Evolutionary conservation across 495 filamentous ascomycete genomes (phyloP).

Genomic region (Gamarada debralockiae): DNA sequence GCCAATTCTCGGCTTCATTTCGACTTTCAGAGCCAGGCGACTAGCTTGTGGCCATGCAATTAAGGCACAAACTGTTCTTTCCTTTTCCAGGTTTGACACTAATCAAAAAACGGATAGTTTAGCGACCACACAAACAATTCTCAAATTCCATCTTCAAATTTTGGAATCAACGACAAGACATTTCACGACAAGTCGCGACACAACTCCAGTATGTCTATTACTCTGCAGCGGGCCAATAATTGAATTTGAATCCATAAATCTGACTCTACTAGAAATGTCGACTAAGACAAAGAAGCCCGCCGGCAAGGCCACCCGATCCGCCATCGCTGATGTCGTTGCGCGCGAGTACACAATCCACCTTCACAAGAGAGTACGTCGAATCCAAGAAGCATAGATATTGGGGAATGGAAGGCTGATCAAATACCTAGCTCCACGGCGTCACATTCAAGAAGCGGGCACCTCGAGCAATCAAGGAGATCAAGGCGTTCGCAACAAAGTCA

Average conservation of each 20-base stretch:
- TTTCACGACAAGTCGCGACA: conserved; percentile 24
- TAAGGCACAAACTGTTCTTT: conserved; percentile 1
- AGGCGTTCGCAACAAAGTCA: conserved; percentile 80
- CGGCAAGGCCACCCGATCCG: conserved; percentile 78
- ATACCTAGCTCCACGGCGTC: conserved; percentile 81
- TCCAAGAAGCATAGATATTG: conserved; percentile 15
- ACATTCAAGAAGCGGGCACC: conserved; percentile 99
- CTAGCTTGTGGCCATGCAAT: background rate
- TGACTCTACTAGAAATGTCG: conserved; percentile 63
- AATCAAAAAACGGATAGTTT: too few species aligned
- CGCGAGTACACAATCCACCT: conserved; percentile 99
- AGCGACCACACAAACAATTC: background rate
- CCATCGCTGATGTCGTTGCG: conserved; percentile 95
- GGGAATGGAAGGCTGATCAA: conserved; percentile 18
- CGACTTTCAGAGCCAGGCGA: too few species aligned
- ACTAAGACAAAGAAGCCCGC: conserved; percentile 59
- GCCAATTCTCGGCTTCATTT: too few species aligned
- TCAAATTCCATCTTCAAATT: background rate
- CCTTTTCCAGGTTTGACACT: too few species aligned
- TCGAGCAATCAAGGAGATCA: conserved; percentile 98
- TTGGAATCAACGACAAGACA: conserved; percentile 7
- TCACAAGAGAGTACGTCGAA: conserved; percentile 93
- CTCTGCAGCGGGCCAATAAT: background rate
- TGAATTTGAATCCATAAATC: background rate
- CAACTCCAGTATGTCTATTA: conserved; percentile 15